Conservation (phyloP, 2,329 filamentous ascomycete species). For the Fragosphaeria purpurea region DNA sequence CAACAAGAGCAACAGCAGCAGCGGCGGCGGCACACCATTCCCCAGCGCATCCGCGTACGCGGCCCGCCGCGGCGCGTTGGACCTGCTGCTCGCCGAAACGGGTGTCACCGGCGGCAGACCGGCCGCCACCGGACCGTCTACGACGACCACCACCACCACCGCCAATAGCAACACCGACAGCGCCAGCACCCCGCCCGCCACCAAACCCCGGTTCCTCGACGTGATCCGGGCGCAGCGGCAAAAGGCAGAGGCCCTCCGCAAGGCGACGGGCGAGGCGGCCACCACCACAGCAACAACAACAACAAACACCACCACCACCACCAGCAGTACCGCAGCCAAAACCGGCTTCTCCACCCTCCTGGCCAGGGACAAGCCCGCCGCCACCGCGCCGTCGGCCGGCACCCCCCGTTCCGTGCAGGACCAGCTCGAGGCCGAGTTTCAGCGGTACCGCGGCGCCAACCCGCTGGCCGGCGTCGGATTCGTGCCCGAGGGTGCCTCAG, state of each 20-base stretch:
- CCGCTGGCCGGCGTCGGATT: slow-evolving; percentile 7
- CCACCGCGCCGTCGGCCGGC: not conserved
- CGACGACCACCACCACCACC: not conserved
- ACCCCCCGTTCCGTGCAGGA: slow-evolving; percentile 4
- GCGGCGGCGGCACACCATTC: too few relatives aligned
- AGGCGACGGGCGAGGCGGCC: not conserved
- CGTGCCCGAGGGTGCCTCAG: not conserved
- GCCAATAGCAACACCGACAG: not conserved
- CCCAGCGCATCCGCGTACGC: not conserved
- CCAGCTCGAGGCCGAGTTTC: slow-evolving; percentile 8
- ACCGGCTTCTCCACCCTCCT: slow-evolving; percentile 1
- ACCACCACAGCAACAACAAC: not conserved
- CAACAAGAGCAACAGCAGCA: too few relatives aligned
- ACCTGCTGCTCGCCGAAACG: slow-evolving; percentile 6
- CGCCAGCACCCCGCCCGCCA: not conserved
- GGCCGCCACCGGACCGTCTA: not conserved
- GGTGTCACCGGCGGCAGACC: not conserved
- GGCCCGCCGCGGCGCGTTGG: slow-evolving; percentile 6
- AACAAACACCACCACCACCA: not conserved
- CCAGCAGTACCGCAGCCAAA: not conserved
- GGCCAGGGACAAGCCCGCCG: not conserved
- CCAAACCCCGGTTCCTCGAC: slow-evolving; percentile 7
- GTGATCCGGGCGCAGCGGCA: slow-evolving; percentile 6
- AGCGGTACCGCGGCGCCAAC: slow-evolving; percentile 8
- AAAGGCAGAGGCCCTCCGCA: not conserved